Base-by-base conservation (phyloP, 106 monocot species). In the Cymbidium sinense region DNA sequence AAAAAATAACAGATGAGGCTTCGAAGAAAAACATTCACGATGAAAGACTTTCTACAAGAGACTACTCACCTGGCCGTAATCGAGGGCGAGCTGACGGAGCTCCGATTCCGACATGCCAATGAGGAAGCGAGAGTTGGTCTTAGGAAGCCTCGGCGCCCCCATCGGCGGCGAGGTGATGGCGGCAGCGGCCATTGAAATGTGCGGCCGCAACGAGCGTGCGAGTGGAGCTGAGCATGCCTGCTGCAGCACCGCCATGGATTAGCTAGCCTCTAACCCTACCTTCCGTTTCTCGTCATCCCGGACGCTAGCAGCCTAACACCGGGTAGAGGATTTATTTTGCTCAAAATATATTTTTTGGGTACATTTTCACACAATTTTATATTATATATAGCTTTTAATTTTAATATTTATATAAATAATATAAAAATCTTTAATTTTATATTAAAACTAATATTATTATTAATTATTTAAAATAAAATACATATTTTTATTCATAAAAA, bases 71-170 rank as follows among this genome's bases (percentile, higher is more conserved):
- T 98, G 90, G 0, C 92, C 96, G 20, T 87, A 80, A 47, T 94
- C 94, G 28, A 87, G 19, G 41, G 96, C 91, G 76, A 98, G 85
- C 81, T 94, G 84, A 9, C 85, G 91, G 77, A 98, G 96, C 70
- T 98, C 90, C 64, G 82, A 50, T 84, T 98, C 94, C 43, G 94
- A 90, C 79, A 98, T 76, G 69, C 96, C 96, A 52, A 98, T 78
- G 70, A 98, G 90, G 17, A 90, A 85, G 76, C 90, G 91, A 28
- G 89, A 70, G 36, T 88, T 85, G 5, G 75, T 36, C 7, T 81
- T 62, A 10, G 72, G 33, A 19, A 67, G 41, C 11, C 61, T 86
- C 4, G 58, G 69, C 25, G 82, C 76, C 21, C 70, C 41, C 20
- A 76, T 3, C 19, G 84, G 35, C 75, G 33, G 65, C 43, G 75